Percentiles rank a stretch among this genome's conserved stretches.
phyloP scores from a whole-genome alignment of 805 yeast genomes.

The Citeromyces matritensis region DNA sequence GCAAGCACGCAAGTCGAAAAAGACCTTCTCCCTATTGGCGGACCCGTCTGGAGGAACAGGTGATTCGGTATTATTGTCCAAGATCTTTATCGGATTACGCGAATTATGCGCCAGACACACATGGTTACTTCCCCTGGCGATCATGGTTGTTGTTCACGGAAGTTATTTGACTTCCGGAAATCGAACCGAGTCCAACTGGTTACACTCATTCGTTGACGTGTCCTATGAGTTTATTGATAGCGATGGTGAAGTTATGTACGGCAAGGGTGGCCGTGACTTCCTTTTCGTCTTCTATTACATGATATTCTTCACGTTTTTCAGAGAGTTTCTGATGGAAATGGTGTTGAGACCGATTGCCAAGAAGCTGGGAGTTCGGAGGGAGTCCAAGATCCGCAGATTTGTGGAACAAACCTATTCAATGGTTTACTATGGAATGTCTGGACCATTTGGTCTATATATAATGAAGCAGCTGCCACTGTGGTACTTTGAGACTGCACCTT shows the following conservation, averaged over 20 bases:
- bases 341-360: conserved; percentile 61
- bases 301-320: conserved; percentile 74
- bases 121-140: conserved; percentile 56
- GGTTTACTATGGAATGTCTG: conserved; percentile 64
- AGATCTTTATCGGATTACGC: conserved; percentile 39
- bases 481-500: conserved; percentile 75
- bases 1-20: conserved; percentile 22
- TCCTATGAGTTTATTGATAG: conserved; percentile 52
- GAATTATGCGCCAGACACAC: conserved; percentile 48
- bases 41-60: conserved; percentile 16
- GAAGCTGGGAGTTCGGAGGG: conserved; percentile 30
- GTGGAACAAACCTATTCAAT: conserved; percentile 87
- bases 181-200: conserved; percentile 39
- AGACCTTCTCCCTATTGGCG: conserved; percentile 12
- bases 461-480: conserved; percentile 78
- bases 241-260: conserved; percentile 47
- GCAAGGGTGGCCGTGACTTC: conserved; percentile 78
- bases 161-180: conserved; percentile 43
- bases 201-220: conserved; percentile 47
- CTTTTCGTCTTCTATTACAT: conserved; percentile 68
- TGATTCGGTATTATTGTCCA: conserved; percentile 39
- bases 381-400: conserved; percentile 58
- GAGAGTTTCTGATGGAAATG: conserved; percentile 85
- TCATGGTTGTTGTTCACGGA: conserved; percentile 22
- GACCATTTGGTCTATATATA: conserved; percentile 80